Percentiles rank a stretch among this genome's conserved stretches.
Conservation (phyloP, 805 yeast genomes). For the Yamadazyma phyllophila region DNA sequence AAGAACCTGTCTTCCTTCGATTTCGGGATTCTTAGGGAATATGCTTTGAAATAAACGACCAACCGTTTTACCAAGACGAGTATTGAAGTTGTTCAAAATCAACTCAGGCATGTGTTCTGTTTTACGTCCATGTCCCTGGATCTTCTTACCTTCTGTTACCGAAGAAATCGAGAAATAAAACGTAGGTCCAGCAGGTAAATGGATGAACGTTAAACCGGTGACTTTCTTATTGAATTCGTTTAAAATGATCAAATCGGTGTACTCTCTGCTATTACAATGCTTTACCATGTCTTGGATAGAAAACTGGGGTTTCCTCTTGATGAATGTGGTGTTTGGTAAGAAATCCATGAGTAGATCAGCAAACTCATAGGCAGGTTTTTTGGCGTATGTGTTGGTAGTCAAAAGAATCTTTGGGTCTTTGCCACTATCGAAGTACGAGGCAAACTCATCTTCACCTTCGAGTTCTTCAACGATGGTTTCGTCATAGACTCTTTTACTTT, state of each 20-base stretch:
- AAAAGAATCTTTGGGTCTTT: slow-evolving; percentile 81
- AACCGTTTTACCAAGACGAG: slow-evolving; percentile 89
- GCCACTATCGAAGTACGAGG: slow-evolving; percentile 44
- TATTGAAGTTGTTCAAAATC: slow-evolving; percentile 85
- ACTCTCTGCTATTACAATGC: slow-evolving; percentile 77
- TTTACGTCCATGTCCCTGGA: slow-evolving; percentile 85
- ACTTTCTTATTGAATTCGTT: slow-evolving; percentile 93
- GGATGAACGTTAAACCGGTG: slow-evolving; percentile 89
- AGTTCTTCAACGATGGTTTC: slow-evolving; percentile 69
- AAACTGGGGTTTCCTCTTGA: slow-evolving; percentile 83
- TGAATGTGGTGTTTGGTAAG: slow-evolving; percentile 80
- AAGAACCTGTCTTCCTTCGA: slow-evolving; percentile 93
- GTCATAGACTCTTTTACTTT: slow-evolving; percentile 78
- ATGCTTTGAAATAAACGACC: slow-evolving; percentile 89
- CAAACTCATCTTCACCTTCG: slow-evolving; percentile 67
- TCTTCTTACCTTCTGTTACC: slow-evolving; percentile 67
- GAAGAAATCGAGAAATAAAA: slow-evolving; percentile 86
- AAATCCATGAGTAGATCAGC: slow-evolving; percentile 83
- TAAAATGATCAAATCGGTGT: slow-evolving; percentile 82
- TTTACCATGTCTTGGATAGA: slow-evolving; percentile 84
- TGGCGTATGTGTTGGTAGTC: slow-evolving; percentile 86
- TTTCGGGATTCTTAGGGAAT: slow-evolving; percentile 90
- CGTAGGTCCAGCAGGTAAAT: slow-evolving; percentile 93
- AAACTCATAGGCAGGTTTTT: slow-evolving; percentile 83
- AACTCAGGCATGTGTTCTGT: slow-evolving; percentile 92